These are phyloP conservation scores for Amphibolis antarctica DNA, from an alignment of 106 monocot species.

Conservation along the genomic window DNA sequence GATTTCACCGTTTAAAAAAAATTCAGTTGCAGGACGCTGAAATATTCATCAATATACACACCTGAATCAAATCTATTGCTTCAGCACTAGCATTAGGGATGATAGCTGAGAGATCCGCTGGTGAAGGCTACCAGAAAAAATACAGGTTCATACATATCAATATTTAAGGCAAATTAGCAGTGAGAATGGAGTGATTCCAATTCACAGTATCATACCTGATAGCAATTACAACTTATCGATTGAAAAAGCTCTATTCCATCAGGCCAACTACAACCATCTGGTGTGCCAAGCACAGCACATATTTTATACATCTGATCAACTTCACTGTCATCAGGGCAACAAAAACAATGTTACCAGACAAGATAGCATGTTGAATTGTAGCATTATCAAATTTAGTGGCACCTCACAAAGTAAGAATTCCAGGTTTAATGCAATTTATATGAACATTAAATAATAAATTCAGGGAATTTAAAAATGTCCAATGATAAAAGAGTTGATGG, in stretches of 20 bases:
- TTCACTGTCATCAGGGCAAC: constrained; percentile 37
- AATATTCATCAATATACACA: constrained; percentile 1
- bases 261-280: constrained; percentile 56
- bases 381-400: background rate
- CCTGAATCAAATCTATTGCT: constrained; percentile 79
- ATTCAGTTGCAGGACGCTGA: background rate
- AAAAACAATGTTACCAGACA: background rate
- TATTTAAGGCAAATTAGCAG: background rate
- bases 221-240: constrained; percentile 37
- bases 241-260: constrained; percentile 43
- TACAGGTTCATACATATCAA: background rate
- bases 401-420: background rate
- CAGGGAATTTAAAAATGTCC: background rate
- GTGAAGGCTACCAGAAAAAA: constrained; percentile 31
- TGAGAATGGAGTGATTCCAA: background rate
- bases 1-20: no score
- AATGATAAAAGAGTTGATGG: background rate
- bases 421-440: background rate
- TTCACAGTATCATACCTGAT: constrained; percentile 33
- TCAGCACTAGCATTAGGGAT: constrained; percentile 74
- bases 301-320: constrained; percentile 84
- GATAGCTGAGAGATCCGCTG: constrained; percentile 37
- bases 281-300: constrained; percentile 64
- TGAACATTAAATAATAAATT: background rate
- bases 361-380: background rate